phyloP scores from a whole-genome alignment of 331 rosid species.

The Prunus yedoensis region DNA sequence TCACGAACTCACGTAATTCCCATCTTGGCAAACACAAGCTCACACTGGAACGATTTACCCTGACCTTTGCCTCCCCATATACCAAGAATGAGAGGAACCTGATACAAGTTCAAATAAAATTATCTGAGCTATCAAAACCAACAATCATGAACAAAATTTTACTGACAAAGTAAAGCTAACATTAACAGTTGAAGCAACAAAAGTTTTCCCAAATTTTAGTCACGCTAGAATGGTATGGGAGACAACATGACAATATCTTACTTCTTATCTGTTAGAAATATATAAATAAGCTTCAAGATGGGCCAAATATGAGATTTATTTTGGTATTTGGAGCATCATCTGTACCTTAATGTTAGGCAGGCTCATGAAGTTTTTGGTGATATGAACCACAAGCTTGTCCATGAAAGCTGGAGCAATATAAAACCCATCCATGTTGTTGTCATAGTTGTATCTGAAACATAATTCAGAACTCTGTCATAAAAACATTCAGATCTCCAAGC shows the following conservation, averaged over 20 bases:
- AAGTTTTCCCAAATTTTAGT: neutral
- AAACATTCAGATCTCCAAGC: neutral
- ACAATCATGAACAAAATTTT: neutral
- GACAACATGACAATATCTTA: neutral
- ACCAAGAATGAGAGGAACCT: slow-evolving; percentile 57
- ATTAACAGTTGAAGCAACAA: neutral
- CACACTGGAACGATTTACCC: slow-evolving; percentile 63
- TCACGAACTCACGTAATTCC: slow-evolving; percentile 50
- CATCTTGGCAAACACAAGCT: slow-evolving; percentile 65
- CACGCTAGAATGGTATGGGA: neutral
- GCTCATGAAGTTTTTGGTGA: slow-evolving; percentile 48
- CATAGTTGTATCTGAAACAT: slow-evolving; percentile 43
- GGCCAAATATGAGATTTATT: neutral
- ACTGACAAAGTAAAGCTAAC: neutral
- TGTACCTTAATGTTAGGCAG: slow-evolving; percentile 54
- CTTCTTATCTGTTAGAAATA: neutral
- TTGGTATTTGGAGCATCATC: neutral
- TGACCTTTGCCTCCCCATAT: slow-evolving; percentile 62
- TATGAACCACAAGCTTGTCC: slow-evolving; percentile 63
- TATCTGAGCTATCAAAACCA: slow-evolving; percentile 23
- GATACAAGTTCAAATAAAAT: neutral
- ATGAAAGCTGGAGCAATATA: slow-evolving; percentile 63
- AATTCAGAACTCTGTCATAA: neutral
- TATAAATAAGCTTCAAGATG: neutral
- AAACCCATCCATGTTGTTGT: slow-evolving; percentile 50